Conservation (phyloP, 495 filamentous ascomycete species). For the Neurospora sp. region DNA sequence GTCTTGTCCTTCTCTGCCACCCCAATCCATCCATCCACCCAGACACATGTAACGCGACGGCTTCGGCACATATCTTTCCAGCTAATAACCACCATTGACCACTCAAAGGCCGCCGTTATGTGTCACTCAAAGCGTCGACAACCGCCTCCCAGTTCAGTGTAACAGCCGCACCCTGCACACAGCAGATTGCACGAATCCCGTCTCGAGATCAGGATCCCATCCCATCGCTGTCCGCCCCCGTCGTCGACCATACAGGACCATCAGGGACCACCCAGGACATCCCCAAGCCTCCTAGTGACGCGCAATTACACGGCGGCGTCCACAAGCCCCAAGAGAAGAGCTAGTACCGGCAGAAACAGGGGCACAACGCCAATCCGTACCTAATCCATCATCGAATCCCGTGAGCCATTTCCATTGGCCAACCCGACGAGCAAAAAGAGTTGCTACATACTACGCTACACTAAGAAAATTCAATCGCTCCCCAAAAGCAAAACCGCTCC, state of each 20-base stretch:
- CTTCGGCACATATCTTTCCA: not conserved
- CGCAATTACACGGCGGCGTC: not conserved
- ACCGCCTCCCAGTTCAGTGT: slow-evolving; percentile 1
- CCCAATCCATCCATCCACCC: not conserved
- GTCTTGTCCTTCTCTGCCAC: not conserved
- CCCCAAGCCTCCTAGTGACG: not conserved
- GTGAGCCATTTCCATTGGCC: not conserved
- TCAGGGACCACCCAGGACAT: not conserved
- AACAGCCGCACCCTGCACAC: not conserved
- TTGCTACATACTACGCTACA: not conserved
- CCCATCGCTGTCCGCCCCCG: not conserved
- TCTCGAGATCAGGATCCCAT: not conserved
- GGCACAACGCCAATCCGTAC: not conserved
- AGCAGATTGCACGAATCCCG: not conserved
- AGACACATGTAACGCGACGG: not conserved
- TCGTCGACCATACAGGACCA: not conserved
- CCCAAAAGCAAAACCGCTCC: not conserved
- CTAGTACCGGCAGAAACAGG: not conserved
- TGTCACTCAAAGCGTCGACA: slow-evolving; percentile 5
- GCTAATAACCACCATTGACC: slow-evolving; percentile 9
- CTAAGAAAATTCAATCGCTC: not conserved
- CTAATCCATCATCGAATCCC: not conserved
- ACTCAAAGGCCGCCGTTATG: slow-evolving; percentile 14
- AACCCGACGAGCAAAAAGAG: not conserved
- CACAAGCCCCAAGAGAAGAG: not conserved